Percentiles rank a stretch among this genome's conserved stretches.
These are phyloP conservation scores for Trichosphaerium sp. DNA, from an alignment of 78 protist genomes.

Conservation along the genomic window DNA sequence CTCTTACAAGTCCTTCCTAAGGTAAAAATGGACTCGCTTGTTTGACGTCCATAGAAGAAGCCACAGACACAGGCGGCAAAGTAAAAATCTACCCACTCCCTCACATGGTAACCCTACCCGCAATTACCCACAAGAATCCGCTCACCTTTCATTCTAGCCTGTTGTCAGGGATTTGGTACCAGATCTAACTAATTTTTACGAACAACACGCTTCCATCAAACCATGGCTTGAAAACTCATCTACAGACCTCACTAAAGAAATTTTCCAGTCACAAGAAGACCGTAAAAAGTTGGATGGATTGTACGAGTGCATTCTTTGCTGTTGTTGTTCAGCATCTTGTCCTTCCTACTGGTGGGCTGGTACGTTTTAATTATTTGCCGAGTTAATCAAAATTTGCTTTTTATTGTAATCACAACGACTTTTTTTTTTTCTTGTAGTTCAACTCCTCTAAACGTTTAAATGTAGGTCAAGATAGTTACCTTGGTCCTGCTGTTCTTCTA, in stretches of 20 bases:
- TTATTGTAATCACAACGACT: conserved; percentile 13
- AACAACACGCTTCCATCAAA: conserved; percentile 59
- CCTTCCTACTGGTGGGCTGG: conserved; percentile 89
- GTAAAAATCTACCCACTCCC: conserved; percentile 77
- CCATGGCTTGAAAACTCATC: conserved; percentile 62
- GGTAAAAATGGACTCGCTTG: conserved; percentile 84
- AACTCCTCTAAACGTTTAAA: conserved; percentile 16
- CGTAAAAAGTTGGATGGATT: conserved; percentile 79
- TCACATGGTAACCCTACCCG: conserved; percentile 73
- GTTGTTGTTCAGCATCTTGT: conserved; percentile 81
- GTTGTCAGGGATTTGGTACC: conserved; percentile 23
- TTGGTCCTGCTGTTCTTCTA: conserved; percentile 86
- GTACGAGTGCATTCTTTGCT: conserved; percentile 89
- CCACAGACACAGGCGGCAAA: conserved; percentile 7
- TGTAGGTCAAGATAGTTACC: conserved; percentile 53
- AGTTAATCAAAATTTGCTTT: no score
- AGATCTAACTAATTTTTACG: conserved; percentile 71
- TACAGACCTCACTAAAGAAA: background rate
- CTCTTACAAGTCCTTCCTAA: background rate
- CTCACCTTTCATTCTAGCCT: background rate
- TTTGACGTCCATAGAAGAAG: conserved; percentile 29
- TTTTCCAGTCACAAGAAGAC: conserved; percentile 42
- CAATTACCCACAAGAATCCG: background rate
- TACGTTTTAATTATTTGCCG: no score
- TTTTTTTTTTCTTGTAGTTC: background rate